Evolutionary conservation across 1,139 yeast species (phyloP).

Genomic region (Eremothecium gossypii): DNA sequence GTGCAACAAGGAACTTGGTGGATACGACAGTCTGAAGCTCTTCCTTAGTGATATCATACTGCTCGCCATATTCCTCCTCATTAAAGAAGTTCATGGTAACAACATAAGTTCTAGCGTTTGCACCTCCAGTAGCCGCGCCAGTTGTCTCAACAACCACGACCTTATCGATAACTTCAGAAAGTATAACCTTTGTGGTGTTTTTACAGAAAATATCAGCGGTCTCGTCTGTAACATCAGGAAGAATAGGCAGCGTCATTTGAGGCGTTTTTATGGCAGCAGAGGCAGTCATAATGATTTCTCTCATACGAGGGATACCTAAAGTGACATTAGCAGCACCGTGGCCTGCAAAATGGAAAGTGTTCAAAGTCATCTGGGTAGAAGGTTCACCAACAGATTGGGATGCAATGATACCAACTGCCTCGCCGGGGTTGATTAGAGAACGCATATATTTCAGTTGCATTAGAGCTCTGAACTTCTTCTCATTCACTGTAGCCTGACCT

Average conservation of each 20-base stretch:
- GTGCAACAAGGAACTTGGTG: conserved; percentile 52
- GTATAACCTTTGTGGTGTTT: conserved; percentile 72
- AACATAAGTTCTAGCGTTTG: conserved; percentile 60
- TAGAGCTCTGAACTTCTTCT: conserved; percentile 86
- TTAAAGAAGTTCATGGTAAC: conserved; percentile 71
- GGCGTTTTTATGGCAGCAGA: conserved; percentile 93
- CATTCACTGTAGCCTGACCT: conserved; percentile 43
- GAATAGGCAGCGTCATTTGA: conserved; percentile 89
- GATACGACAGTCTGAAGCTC: conserved; percentile 68
- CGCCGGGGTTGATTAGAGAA: conserved; percentile 91
- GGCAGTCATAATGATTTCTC: conserved; percentile 99
- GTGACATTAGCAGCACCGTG: conserved; percentile 99
- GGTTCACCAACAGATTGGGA: conserved; percentile 99
- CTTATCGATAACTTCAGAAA: conserved; percentile 82
- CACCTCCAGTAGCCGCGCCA: conserved; percentile 41
- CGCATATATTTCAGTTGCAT: conserved; percentile 99
- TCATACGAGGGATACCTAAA: conserved; percentile 98
- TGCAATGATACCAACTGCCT: conserved; percentile 96
- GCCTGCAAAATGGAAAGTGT: conserved; percentile 99
- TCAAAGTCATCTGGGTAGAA: conserved; percentile 97
- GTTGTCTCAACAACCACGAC: conserved; percentile 87
- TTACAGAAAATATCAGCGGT: conserved; percentile 92
- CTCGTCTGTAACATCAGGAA: conserved; percentile 67
- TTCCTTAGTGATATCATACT: conserved; percentile 77
- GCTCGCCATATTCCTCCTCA: conserved; percentile 67